These are phyloP conservation scores for Chenopodium formosanum DNA, from an alignment of 148 eudicot genomes.

Conservation along the genomic window DNA sequence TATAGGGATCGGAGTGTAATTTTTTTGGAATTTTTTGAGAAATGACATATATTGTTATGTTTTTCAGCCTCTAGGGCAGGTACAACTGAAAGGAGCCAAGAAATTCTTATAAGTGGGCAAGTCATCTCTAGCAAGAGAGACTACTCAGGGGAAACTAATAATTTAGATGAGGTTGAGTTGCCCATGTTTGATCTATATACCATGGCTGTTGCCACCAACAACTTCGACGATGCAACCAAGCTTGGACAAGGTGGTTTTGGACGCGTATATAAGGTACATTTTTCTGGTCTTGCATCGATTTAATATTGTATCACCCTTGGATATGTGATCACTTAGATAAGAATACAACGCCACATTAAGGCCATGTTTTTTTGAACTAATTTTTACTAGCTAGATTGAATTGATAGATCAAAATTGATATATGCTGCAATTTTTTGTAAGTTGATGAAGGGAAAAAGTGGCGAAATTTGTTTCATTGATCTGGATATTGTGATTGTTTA, in stretches of 20 bases:
- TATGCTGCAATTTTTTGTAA: too few species aligned
- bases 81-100: conserved; percentile 31
- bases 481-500: too few species aligned
- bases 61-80: conserved; percentile 24
- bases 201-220: conserved; percentile 31
- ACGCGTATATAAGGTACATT: conserved; percentile 9
- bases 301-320: too few species aligned
- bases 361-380: not conserved
- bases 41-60: not conserved
- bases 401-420: too few species aligned
- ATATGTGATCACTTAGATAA: too few species aligned
- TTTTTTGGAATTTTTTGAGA: too few species aligned
- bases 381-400: not conserved
- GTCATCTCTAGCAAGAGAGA: conserved; percentile 27
- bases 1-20: too few species aligned
- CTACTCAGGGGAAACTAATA: conserved; percentile 30
- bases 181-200: conserved; percentile 36
- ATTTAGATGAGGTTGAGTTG: conserved; percentile 33
- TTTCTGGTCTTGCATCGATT: not conserved
- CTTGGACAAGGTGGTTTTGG: conserved; percentile 51
- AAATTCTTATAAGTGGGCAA: conserved; percentile 26
- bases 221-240: conserved; percentile 32
- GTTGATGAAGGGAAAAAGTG: not conserved
- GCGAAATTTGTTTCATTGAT: not conserved
- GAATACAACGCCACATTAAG: too few species aligned